phyloP scores from a whole-genome alignment of 441 rosid genomes.

The Eruca vesicaria region DNA sequence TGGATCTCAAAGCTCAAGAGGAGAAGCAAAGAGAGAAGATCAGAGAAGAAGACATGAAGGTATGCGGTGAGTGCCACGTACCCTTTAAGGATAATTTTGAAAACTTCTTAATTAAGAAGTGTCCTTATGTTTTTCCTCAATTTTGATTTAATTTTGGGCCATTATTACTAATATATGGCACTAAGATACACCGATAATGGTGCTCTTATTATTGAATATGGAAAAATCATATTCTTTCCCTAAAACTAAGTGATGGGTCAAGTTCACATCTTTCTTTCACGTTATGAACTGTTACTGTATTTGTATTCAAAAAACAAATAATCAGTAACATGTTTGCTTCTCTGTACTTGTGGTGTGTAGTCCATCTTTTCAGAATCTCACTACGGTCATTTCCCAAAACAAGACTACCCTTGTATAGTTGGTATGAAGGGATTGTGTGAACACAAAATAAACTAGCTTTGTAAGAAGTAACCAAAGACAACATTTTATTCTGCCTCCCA shows the following conservation, averaged over 20 bases:
- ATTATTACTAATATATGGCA: too few species aligned
- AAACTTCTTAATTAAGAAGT: too few species aligned
- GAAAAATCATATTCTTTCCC: too few species aligned
- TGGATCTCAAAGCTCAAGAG: conserved; percentile 14
- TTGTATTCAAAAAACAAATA: not conserved
- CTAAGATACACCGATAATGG: too few species aligned
- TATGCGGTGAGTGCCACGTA: too few species aligned
- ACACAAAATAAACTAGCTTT: not conserved
- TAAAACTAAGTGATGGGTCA: not conserved
- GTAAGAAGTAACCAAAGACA: not conserved
- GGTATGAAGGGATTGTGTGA: not conserved
- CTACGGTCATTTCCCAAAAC: not conserved
- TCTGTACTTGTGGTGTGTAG: not conserved
- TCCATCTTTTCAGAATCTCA: not conserved
- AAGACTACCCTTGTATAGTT: not conserved
- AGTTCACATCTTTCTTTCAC: not conserved
- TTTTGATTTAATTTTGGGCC: too few species aligned
- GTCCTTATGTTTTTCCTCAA: too few species aligned
- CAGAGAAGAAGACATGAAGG: not conserved
- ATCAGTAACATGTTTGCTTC: not conserved
- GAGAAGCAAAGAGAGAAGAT: not conserved
- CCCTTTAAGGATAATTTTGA: too few species aligned
- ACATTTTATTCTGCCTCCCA: not conserved
- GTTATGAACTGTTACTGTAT: not conserved
- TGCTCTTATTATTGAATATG: too few species aligned